A percentile compares a stretch with the other conserved stretches of the same genome.
Conservation (phyloP, 2,329 filamentous ascomycete genomes). For the Alternaria infectoria region DNA sequence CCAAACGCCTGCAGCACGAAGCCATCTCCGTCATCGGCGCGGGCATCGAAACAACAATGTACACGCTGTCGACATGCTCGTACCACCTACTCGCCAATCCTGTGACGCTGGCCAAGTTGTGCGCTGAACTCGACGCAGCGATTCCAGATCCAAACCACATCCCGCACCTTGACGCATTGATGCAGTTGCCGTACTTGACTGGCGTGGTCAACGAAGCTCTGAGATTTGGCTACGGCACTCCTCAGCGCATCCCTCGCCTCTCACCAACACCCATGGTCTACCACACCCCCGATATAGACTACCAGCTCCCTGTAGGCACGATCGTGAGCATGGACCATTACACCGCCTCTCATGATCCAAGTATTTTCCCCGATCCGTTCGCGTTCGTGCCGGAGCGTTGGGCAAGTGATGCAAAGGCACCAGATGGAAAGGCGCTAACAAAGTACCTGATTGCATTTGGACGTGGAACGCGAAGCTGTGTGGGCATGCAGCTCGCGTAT, state of each 20-base stretch:
- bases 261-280: conserved; percentile 16
- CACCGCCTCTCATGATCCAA: conserved; percentile 31
- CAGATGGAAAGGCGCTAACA: conserved; percentile 4
- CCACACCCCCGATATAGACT: conserved; percentile 18
- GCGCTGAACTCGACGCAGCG: not conserved
- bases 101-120: not conserved
- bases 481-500: conserved; percentile 15
- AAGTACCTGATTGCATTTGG: conserved; percentile 21
- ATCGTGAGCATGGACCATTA: conserved; percentile 37
- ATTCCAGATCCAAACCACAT: conserved; percentile 10
- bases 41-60: conserved; percentile 26
- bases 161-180: not conserved
- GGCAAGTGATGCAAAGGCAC: not conserved
- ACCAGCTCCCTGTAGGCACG: conserved; percentile 28
- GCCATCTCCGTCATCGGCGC: conserved; percentile 15
- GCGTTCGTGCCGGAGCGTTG: not conserved
- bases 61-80: conserved; percentile 14
- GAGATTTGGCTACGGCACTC: conserved; percentile 27
- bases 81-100: conserved; percentile 25
- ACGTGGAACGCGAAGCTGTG: conserved; percentile 14
- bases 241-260: not conserved
- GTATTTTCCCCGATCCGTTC: conserved; percentile 25
- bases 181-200: not conserved
- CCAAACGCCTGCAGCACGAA: not conserved
- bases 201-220: conserved; percentile 25